Base-by-base conservation (phyloP, 2,329 filamentous ascomycete species). In the Penicillium sp. region DNA sequence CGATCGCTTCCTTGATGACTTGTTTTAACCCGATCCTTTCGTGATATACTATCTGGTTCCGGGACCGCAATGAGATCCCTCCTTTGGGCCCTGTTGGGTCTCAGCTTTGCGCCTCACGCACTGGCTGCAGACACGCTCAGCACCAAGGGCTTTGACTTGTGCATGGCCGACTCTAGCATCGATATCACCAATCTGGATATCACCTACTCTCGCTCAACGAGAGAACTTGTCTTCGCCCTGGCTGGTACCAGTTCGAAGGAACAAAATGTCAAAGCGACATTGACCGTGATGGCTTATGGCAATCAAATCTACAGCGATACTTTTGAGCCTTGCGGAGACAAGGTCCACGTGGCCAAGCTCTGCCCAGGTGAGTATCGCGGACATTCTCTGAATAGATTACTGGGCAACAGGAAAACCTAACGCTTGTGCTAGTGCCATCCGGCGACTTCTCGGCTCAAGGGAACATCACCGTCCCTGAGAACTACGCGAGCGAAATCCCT, bases 261-360 rank as follows among this genome's bases (percentile, higher is more conserved):
- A 63, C 90, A 94, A 72, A 92, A 96, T 63, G 90, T 97, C 57
- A 89, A 83, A 53, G 92, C 91, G 14, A 78, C 77, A 15, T 79
- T 97, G 56, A 82, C 84, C 22, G 89, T 97, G 37, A 88, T 82
- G 25, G 93, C 93, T 8, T 97, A 97, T 69, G 94, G 94, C 56
- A 85, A 84, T 55, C 75, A 88, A 58, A 84, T 97, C 23, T 97
- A 95, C 75, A 80, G 82, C 37, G 89, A 90, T 56, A 78, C 77
- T 4, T 96, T 97, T 75, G 86, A 97, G 68, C 94, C 94, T 33
- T 99, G 94, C 73, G 82, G 86, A 18, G 64, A 76, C 2, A 75
- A 69, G 35, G 92, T 86, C 18, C 86, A 84, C 62, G 82, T 97
- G 49, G 71, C 82, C 8, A 79, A 90, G 66, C 80, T 99, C 46